Conservation (phyloP, 2,329 filamentous ascomycete species). For the Hymenoscyphus infarciens region DNA sequence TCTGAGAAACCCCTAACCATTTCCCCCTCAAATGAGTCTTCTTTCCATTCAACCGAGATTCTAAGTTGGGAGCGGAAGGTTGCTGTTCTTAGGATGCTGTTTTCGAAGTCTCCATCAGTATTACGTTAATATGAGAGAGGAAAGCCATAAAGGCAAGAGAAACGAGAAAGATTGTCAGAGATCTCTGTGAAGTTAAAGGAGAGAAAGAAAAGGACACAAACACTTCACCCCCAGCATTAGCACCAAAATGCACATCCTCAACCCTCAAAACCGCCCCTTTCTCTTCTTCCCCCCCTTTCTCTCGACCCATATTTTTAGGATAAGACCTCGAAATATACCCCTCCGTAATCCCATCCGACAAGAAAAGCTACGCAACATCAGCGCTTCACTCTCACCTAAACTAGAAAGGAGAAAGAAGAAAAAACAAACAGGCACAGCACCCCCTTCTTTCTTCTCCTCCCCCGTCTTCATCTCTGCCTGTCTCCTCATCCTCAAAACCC, state of each 20-base stretch:
- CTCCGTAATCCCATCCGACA: conserved; percentile 27
- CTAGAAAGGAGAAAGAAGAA: neutral
- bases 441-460: neutral
- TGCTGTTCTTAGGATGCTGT: conserved; percentile 22
- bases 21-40: conserved; percentile 16
- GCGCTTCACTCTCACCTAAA: neutral
- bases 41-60: conserved; percentile 25
- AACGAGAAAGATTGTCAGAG: too few relatives aligned
- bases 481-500: conserved; percentile 6
- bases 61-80: conserved; percentile 19
- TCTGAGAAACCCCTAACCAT: conserved; percentile 16
- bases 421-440: neutral
- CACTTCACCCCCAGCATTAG: conserved; percentile 20
- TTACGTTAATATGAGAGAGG: neutral
- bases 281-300: neutral
- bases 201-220: neutral
- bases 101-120: neutral
- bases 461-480: neutral
- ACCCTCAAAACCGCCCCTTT: conserved; percentile 4
- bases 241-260: conserved; percentile 22
- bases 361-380: conserved; percentile 16
- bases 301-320: neutral
- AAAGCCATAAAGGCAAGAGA: too few relatives aligned
- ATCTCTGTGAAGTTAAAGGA: neutral
- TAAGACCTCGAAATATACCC: conserved; percentile 22